phyloP scores from a whole-genome alignment of 441 rosid genomes.

The Mallotus japonicus region DNA sequence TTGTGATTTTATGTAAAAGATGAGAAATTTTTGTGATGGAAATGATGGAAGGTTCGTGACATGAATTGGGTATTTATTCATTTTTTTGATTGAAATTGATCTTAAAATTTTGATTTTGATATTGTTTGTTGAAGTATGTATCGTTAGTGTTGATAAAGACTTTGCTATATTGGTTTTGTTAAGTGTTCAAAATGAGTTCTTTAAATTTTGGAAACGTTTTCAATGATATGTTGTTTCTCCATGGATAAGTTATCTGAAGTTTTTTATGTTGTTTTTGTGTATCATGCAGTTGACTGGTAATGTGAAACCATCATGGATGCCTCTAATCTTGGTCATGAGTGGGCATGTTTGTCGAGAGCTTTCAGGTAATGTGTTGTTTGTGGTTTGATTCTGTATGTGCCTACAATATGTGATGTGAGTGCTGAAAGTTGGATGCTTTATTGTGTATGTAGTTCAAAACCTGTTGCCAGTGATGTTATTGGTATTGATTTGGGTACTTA shows the following conservation, averaged over 20 bases:
- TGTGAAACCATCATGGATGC: slow-evolving; percentile 48
- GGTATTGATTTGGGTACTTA: slow-evolving; percentile 92
- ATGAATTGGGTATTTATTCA: neutral
- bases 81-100: too few species aligned
- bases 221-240: too few species aligned
- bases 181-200: too few species aligned
- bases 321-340: slow-evolving; percentile 43
- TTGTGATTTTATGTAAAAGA: too few species aligned
- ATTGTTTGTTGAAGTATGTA: too few species aligned
- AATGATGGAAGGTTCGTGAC: too few species aligned
- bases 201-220: too few species aligned
- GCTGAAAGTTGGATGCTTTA: neutral
- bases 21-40: too few species aligned
- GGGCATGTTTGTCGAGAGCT: slow-evolving; percentile 65
- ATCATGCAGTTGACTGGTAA: slow-evolving; percentile 44
- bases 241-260: neutral
- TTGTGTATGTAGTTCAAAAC: slow-evolving; percentile 53
- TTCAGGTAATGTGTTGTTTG: slow-evolving; percentile 54
- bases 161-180: too few species aligned
- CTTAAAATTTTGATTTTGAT: too few species aligned
- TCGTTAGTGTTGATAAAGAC: too few species aligned
- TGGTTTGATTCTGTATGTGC: neutral
- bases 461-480: slow-evolving; percentile 80
- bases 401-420: neutral
- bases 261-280: neutral